Base-by-base conservation (phyloP, 2,329 filamentous ascomycete species). In the Blastomyces gilchristii region DNA sequence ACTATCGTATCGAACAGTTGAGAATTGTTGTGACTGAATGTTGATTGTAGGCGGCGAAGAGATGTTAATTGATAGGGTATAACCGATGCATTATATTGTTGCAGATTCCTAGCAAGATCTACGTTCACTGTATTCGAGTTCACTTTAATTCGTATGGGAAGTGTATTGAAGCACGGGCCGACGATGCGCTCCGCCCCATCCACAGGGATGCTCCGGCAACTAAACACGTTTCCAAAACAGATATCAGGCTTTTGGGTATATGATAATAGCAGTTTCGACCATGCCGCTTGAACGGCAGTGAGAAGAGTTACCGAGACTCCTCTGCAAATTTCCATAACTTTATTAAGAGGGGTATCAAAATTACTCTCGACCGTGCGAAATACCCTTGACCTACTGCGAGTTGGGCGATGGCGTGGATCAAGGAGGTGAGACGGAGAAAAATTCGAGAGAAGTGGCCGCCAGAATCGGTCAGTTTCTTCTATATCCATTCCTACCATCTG, bases 151-250 rank as follows among this genome's bases (percentile, higher is more conserved):
- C 90, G 83, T 1, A 91, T 71, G 0, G 92, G 91, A 14, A 96
- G 76, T 0, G 92, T 96, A 71, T 96, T 97, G 79, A 97, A 96
- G 72, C 91, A 96, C 0, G 92, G 92, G 0, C 90, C 91, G n/a
- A 95, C 83, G 6, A 96, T 82, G 3, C 81, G 79, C 47, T 92
- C 86, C 12, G 93, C 78, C 0, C 82, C 83, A 6, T 87, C 81
- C 2, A 92, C 73, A 0, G 84, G 76, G 11, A 90, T 71, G 0
- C 86, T 87, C 8, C 92, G 85, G 1, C 92, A 91, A 70, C 85
- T 92, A 63, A 93, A 82, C 2, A 97, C 87, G 68, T 90, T 94
- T 0, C 93, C 92, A 70, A 97, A 96, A 72, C 90, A 94, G 5
- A 96, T 69, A 69, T 96, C 91, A 0, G 77, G 72, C 5, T 78